Conservation (phyloP, 179 eudicot genomes). For the Camellia oleifera region DNA sequence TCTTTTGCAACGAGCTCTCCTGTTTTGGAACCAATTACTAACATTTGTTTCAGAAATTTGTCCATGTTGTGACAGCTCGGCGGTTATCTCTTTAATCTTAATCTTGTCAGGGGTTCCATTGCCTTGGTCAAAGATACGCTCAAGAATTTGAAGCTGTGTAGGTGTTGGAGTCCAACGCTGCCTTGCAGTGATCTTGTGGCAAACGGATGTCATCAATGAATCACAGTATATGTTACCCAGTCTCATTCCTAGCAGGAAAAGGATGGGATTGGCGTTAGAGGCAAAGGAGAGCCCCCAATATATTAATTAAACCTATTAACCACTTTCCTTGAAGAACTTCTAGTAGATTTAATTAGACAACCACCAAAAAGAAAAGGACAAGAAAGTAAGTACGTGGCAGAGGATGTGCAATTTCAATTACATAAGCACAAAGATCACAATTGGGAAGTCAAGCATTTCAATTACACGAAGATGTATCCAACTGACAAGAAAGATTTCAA, state of each 20-base stretch:
- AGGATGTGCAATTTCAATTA: not conserved
- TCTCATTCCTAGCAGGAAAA: constrained; percentile 37
- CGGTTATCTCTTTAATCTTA: constrained; percentile 65
- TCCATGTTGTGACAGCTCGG: constrained; percentile 68
- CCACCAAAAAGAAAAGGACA: not conserved
- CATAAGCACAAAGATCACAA: not conserved
- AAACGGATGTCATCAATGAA: constrained; percentile 42
- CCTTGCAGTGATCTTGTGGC: constrained; percentile 54
- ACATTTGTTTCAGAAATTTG: constrained; percentile 80
- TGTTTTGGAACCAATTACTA: constrained; percentile 85
- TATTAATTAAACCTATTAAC: not conserved
- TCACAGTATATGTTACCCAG: constrained; percentile 48
- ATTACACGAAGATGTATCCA: not conserved
- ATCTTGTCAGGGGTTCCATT: constrained; percentile 74
- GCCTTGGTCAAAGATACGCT: constrained; percentile 66
- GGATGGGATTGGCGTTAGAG: not conserved
- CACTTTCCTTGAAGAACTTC: not conserved
- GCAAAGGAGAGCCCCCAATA: not conserved
- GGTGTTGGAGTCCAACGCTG: constrained; percentile 73
- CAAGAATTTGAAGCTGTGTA: constrained; percentile 58
- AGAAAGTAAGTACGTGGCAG: not conserved
- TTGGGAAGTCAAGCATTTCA: not conserved
- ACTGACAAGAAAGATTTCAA: no score
- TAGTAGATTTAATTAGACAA: not conserved
- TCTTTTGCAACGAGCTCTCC: constrained; percentile 79